These are phyloP conservation scores for barrel medic (Medicago truncatula) DNA, from an alignment of 306 rosid species.

Conservation along the genomic window DNA sequence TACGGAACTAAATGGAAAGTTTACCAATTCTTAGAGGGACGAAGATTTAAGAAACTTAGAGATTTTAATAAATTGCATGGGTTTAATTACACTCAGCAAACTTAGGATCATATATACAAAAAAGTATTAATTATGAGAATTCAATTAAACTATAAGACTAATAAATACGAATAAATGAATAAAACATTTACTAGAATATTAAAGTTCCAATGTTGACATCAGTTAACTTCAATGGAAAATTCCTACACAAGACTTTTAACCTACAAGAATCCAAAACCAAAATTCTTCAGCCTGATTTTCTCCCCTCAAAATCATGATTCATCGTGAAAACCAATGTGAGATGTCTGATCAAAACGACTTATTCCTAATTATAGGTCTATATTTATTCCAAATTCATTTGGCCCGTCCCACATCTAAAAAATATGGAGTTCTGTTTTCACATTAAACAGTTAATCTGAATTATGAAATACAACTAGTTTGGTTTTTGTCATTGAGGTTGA, in stretches of 20 bases:
- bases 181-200: not conserved
- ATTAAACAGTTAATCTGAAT: no score
- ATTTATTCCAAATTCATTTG: constrained; percentile 8
- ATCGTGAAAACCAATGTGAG: constrained; percentile 5
- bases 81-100: not conserved
- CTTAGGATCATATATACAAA: not conserved
- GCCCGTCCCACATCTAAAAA: not conserved
- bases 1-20: not conserved
- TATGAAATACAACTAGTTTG: no score
- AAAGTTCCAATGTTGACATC: constrained; percentile 5
- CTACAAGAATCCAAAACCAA: not conserved
- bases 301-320: not conserved
- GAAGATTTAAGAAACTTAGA: not conserved
- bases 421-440: no score
- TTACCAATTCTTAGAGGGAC: not conserved
- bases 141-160: not conserved
- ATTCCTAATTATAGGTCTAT: not conserved
- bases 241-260: not conserved
- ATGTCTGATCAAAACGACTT: not conserved
- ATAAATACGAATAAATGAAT: not conserved
- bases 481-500: no score
- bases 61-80: not conserved
- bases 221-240: not conserved
- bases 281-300: not conserved
- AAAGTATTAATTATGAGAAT: not conserved